Percentiles rank a stretch among this genome's conserved stretches.
Evolutionary conservation across 768 basidiomycete species (phyloP).

Genomic region (Termitomyces sp.): DNA sequence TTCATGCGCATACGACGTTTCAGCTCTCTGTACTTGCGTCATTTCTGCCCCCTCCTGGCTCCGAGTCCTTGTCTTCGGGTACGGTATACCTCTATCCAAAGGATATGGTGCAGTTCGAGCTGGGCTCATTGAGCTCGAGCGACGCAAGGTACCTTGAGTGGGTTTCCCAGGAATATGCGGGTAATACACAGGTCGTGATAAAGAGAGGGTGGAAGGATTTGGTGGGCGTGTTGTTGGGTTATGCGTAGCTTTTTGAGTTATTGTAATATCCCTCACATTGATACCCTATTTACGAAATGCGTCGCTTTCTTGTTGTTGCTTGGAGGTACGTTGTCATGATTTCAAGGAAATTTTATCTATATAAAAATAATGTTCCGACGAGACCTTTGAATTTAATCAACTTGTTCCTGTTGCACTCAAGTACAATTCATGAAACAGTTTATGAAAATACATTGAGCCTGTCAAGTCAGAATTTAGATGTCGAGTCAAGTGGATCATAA

Average conservation of each 20-base stretch:
- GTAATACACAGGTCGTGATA: conserved; percentile 34
- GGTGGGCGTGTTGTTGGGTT: conserved; percentile 40
- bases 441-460: too few relatives aligned
- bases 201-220: conserved; percentile 49
- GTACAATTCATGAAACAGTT: too few relatives aligned
- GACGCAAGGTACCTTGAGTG: conserved; percentile 78
- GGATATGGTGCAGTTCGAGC: conserved; percentile 63
- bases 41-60: conserved; percentile 19
- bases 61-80: background rate
- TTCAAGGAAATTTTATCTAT: too few relatives aligned
- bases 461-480: too few relatives aligned
- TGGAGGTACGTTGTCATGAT: too few relatives aligned
- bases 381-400: too few relatives aligned
- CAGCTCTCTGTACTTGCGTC: conserved; percentile 45
- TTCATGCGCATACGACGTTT: conserved; percentile 60
- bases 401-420: too few relatives aligned
- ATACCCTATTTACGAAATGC: background rate
- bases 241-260: conserved; percentile 13
- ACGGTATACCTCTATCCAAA: conserved; percentile 49
- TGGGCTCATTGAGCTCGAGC: conserved; percentile 65
- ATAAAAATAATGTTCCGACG: too few relatives aligned
- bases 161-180: conserved; percentile 64
- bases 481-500: too few relatives aligned
- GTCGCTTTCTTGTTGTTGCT: background rate
- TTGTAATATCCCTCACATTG: background rate